Evolutionary conservation across 345 rosid genomes (phyloP), one percentile per base, ranked within the genome.

Genomic region (Euclidium syriacum): DNA sequence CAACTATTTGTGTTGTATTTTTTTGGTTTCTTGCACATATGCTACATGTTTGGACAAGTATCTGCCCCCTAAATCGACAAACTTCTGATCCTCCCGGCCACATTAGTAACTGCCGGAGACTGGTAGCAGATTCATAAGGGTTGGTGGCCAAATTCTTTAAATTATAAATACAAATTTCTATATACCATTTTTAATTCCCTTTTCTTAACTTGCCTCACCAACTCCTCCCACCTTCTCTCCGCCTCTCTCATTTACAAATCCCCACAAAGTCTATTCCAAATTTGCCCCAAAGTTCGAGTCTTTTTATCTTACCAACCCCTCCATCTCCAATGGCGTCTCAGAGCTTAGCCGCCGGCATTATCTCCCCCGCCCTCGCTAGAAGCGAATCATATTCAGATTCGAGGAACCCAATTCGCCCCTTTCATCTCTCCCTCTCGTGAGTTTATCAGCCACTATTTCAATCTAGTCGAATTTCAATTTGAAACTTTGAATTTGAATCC

Each of bases 381-480:
- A 17, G 0, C 22, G 64, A 63, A 24, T 27, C 48, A 7, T 47
- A 2, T 49, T 54, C 60, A 24, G 54, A 64, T 64, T 33, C 71
- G 0, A 71, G 36, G 38, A 71, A 67, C 2, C 50, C 52, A 23
- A 61, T 62, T 7, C 77, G 73, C 1, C 67, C 30, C 30, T 42
- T 32, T 43, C 54, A 18, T 30, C 54, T 58, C 41, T 68, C 69
- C 46, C 19, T 75, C 77, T 70, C 67, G 86, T 80, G 57, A 59
- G 79, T 55, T 33, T 22, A 26, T 42, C 24, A 26, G n/a, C n/a
- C n/a, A 15, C 10, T 62, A 2, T 39, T 50, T 27, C 14, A 2
- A 4, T 24, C 26, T n/a, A n/a, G n/a, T n/a, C n/a, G n/a, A n/a
- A n/a, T n/a, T n/a, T n/a, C n/a, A n/a, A n/a, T n/a, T n/a, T n/a